Percentiles rank a stretch among this genome's conserved stretches.
Conservation (phyloP, 108 stramenopile species). For the Fragilaria radians region DNA sequence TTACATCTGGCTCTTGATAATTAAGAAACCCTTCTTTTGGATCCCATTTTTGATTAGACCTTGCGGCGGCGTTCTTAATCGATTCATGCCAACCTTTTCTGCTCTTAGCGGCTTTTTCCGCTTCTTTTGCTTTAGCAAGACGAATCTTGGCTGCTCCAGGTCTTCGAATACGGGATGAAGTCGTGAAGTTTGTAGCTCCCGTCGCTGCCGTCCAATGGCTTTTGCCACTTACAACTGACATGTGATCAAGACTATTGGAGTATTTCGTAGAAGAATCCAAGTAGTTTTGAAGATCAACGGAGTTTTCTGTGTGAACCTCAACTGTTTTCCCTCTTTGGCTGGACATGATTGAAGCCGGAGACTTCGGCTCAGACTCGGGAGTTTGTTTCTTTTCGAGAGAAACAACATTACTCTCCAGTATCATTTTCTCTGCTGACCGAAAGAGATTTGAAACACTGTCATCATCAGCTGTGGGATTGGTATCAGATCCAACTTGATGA, state of each 20-base stretch:
- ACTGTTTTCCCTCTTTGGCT: neutral
- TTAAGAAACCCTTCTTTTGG: slow-evolving; percentile 60
- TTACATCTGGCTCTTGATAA: slow-evolving; percentile 39
- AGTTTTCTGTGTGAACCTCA: slow-evolving; percentile 15
- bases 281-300: slow-evolving; percentile 20
- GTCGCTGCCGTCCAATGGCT: slow-evolving; percentile 31
- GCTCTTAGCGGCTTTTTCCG: slow-evolving; percentile 8
- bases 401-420: neutral
- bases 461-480: neutral
- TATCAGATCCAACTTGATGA: neutral
- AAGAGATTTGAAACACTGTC: neutral
- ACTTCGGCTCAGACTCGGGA: neutral
- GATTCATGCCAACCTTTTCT: slow-evolving; percentile 69
- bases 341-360: neutral
- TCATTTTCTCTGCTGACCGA: neutral
- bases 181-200: slow-evolving; percentile 20
- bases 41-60: slow-evolving; percentile 52
- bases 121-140: slow-evolving; percentile 36
- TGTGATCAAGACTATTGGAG: slow-evolving; percentile 17
- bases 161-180: slow-evolving; percentile 40
- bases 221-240: slow-evolving; percentile 30
- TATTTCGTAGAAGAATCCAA: slow-evolving; percentile 26
- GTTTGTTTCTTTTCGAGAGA: neutral
- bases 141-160: slow-evolving; percentile 61
- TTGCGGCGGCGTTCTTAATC: slow-evolving; percentile 51